Conservation (phyloP, 139 green algal species). For the Deuterostichococcus epilithicus region DNA sequence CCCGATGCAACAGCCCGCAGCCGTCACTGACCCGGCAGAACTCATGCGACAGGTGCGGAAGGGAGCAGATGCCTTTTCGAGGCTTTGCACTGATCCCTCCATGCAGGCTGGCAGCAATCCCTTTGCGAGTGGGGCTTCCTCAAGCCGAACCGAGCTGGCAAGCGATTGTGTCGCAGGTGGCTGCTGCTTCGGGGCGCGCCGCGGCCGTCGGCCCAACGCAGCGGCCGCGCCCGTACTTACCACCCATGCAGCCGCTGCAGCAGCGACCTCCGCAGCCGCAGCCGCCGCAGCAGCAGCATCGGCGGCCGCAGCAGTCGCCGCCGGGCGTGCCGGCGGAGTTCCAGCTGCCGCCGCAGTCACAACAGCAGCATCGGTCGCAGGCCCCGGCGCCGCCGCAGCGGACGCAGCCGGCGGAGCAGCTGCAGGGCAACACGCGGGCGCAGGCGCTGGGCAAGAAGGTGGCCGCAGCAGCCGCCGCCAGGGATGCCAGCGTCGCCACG, state of each 20-base stretch:
- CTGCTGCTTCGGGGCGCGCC: too few species aligned
- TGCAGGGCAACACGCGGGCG: background rate
- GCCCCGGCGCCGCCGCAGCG: background rate
- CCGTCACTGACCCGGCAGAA: background rate
- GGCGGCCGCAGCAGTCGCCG: background rate
- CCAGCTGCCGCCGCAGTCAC: background rate
- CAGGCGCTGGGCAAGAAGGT: slow-evolving; percentile 26
- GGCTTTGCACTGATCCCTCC: too few species aligned
- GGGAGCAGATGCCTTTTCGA: too few species aligned
- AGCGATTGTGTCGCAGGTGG: too few species aligned
- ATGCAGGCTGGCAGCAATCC: too few species aligned
- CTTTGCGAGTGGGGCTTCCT: too few species aligned
- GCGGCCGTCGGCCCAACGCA: too few species aligned
- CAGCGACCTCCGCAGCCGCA: background rate
- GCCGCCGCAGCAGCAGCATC: background rate
- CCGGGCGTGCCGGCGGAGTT: background rate
- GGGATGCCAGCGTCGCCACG: slow-evolving; percentile 26
- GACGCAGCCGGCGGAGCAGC: background rate
- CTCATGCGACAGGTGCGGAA: background rate
- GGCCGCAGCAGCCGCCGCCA: background rate
- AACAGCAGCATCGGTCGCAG: background rate
- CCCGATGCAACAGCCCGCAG: too few species aligned
- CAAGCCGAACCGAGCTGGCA: too few species aligned
- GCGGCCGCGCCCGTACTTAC: too few species aligned
- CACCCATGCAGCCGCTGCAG: background rate